Conservation (phyloP, 805 yeast species). For the Saccharomycopsis sp. region DNA sequence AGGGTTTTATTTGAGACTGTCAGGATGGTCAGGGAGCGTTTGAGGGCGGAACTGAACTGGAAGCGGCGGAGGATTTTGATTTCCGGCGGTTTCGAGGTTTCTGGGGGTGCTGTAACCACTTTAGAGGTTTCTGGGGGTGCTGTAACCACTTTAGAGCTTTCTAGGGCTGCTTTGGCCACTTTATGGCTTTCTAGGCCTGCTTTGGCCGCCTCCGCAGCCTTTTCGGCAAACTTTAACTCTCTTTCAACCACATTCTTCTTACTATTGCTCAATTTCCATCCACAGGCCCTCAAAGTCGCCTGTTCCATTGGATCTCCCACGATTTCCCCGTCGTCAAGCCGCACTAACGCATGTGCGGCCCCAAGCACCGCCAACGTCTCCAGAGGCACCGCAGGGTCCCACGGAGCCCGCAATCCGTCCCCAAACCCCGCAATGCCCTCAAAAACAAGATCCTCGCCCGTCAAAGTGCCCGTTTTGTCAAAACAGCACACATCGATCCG, state of each 20-base stretch:
- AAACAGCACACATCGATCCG: conserved; percentile 97
- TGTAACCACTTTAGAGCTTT: conserved; percentile 21
- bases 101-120: conserved; percentile 26
- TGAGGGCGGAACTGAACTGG: conserved; percentile 93
- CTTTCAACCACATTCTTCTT: conserved; percentile 61
- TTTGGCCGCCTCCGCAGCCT: too few relatives aligned
- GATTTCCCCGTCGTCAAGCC: conserved; percentile 90
- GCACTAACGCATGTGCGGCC: conserved; percentile 93
- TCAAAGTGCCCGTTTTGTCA: conserved; percentile 96
- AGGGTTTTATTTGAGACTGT: conserved; percentile 52
- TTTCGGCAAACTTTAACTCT: conserved; percentile 23
- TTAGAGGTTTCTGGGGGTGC: conserved; percentile 27
- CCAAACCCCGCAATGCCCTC: conserved; percentile 91
- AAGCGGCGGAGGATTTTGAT: conserved; percentile 82
- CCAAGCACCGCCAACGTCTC: conserved; percentile 73
- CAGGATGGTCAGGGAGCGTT: conserved; percentile 88
- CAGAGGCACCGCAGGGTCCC: conserved; percentile 63
- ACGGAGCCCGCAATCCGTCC: too few relatives aligned
- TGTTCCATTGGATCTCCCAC: conserved; percentile 99
- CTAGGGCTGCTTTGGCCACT: conserved; percentile 27
- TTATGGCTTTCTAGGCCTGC: conserved; percentile 27
- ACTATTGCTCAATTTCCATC: conserved; percentile 67
- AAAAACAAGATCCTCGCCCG: conserved; percentile 92
- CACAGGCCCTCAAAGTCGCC: conserved; percentile 82
- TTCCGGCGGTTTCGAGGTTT: too few relatives aligned